Evolutionary conservation across 768 basidiomycete genomes (phyloP).

Genomic region (Lyophyllum atratum): DNA sequence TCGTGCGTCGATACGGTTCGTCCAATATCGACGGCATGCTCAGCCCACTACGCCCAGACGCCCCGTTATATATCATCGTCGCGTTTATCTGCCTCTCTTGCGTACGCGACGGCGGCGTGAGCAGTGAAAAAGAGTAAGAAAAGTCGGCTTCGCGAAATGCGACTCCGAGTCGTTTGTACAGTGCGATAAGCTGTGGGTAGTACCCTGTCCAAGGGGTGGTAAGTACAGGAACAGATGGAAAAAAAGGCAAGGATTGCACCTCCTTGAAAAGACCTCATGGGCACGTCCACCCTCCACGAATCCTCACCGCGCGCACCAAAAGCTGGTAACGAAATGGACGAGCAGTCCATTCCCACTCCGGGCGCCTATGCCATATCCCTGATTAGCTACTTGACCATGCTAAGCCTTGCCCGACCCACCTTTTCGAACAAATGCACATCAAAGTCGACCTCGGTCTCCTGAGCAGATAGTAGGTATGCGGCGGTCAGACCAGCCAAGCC

Average conservation of each 20-base stretch:
- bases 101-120: conserved; percentile 31
- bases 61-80: conserved; percentile 67
- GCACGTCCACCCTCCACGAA: conserved; percentile 69
- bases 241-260: conserved; percentile 37
- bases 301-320: conserved; percentile 31
- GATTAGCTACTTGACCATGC: neutral
- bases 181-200: conserved; percentile 66
- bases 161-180: conserved; percentile 66
- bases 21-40: conserved; percentile 47
- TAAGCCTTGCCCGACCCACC: conserved; percentile 32
- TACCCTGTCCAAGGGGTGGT: conserved; percentile 48
- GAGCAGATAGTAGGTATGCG: conserved; percentile 54
- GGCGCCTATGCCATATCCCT: conserved; percentile 39
- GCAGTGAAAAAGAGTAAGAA: conserved; percentile 69
- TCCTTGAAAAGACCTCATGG: conserved; percentile 83
- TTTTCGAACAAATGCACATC: conserved; percentile 80
- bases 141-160: conserved; percentile 58
- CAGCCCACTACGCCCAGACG: conserved; percentile 52
- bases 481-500: conserved; percentile 76
- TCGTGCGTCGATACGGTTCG: conserved; percentile 21
- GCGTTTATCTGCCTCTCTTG: conserved; percentile 38
- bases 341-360: conserved; percentile 68
- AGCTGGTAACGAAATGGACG: conserved; percentile 50
- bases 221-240: neutral
- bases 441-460: conserved; percentile 43